phyloP scores from a whole-genome alignment of 1,284 basidiomycete species.

The Ceratobasidium sp. region DNA sequence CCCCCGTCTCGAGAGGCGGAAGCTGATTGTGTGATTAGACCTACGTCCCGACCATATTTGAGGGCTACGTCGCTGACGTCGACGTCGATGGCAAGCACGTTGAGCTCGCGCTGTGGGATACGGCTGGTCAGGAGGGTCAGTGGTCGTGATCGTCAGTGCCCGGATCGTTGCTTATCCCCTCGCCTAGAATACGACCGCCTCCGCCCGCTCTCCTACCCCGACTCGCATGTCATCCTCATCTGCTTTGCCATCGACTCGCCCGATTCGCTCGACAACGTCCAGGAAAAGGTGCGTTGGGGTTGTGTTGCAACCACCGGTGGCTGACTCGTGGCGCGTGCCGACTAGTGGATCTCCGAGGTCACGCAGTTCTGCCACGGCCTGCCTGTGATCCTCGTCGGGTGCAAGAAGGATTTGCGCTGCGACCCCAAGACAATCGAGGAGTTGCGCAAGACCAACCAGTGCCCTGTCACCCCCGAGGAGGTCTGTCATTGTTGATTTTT shows the following conservation, averaged over 20 bases:
- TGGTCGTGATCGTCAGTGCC: conserved; percentile 28
- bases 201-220: conserved; percentile 76
- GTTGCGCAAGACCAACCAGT: conserved; percentile 81
- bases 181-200: conserved; percentile 82
- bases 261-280: conserved; percentile 86
- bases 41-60: conserved; percentile 84
- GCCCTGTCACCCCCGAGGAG: conserved; percentile 82
- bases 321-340: too few species aligned
- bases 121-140: conserved; percentile 85
- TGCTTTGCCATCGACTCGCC: conserved; percentile 94
- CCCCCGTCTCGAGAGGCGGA: conserved; percentile 50
- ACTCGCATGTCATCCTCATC: conserved; percentile 93
- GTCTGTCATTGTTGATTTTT: conserved; percentile 56
- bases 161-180: conserved; percentile 8
- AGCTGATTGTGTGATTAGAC: not conserved
- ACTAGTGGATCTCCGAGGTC: conserved; percentile 92
- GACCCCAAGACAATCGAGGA: conserved; percentile 81
- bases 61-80: conserved; percentile 90
- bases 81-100: conserved; percentile 92
- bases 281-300: conserved; percentile 80
- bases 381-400: conserved; percentile 91
- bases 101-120: conserved; percentile 95
- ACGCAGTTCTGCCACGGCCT: conserved; percentile 90
- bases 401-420: conserved; percentile 89
- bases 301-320: not conserved